Evolutionary conservation across 805 yeast species (phyloP), one percentile per base, ranked within the genome.

Genomic region (Kodamaea leandrae): DNA sequence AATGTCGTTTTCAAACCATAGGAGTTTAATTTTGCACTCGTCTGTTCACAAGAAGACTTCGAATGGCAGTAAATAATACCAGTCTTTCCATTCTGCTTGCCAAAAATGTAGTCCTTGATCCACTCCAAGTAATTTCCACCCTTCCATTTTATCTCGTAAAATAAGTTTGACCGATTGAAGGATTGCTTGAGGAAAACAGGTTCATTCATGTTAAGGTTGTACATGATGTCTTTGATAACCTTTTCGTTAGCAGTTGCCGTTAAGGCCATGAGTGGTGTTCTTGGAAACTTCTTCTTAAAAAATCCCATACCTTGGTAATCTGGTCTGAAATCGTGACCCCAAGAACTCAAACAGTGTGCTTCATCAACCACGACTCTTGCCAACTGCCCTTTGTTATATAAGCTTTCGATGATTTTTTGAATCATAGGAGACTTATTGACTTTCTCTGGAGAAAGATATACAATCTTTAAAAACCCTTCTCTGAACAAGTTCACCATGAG

Each of bases 271-370:
- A 93, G 71, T 1, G 99, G 99, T 4, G 88, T 78, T 38, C 74
- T 75, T 0, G 96, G 95, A 56, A 76, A 93, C 36, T 78, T 74
- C 14, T 66, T 61, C 54, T 88, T 88, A 61, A 93, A 86, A 49
- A 72, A 75, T 25, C 80, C 78, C 55, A 93, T 70, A 8, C 82
- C 84, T 53, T 89, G 86, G 65, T 93, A 93, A 61, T 93, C 98
- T 0, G 98, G 97, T 39, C 99, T 73, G 61, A 93, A 93, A 62
- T 93, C 99, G 63, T 93, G 99, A 15, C 99, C 99, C 99, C 99
- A 93, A 8, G 95, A 84, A 39, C 96, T 87, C 33, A 93, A 95
- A 73, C 99, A 93, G 64, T 93, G 99, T 0, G 99, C 99, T 58
- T 88, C 99, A 64, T 93, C 99, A 33, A 93, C 88, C 8, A 93